These are phyloP conservation scores for Salix dunnii DNA, from an alignment of 345 rosid species.

Conservation along the genomic window DNA sequence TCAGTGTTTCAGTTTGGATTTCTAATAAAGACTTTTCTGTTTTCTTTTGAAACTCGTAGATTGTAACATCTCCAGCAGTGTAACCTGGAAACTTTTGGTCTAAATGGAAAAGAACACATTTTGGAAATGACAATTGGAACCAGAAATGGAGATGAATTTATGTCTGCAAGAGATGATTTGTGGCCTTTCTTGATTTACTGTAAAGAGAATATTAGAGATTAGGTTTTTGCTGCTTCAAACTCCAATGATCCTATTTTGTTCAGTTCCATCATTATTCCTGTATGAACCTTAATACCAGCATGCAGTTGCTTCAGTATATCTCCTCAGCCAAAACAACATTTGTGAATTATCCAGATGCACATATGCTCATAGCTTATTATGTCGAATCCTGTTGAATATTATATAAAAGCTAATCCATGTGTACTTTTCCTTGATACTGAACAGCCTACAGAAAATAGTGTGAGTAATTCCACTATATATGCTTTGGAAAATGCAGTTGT, in stretches of 20 bases:
- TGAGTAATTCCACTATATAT: conserved; percentile 10
- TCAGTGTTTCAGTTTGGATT: not conserved
- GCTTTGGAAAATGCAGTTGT: conserved; percentile 7
- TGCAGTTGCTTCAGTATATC: not conserved
- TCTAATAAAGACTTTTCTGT: not conserved
- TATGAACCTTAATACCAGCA: not conserved
- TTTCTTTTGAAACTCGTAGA: not conserved
- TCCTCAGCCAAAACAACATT: not conserved
- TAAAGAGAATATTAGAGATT: not conserved
- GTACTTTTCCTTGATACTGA: conserved; percentile 12
- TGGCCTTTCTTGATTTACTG: not conserved
- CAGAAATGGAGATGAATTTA: not conserved
- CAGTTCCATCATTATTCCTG: not conserved
- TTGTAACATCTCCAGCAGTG: not conserved
- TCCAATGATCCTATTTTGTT: not conserved
- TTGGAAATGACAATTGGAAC: not conserved
- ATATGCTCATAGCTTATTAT: not conserved
- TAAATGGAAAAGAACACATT: not conserved
- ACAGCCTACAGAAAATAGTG: conserved; percentile 36
- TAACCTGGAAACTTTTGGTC: not conserved
- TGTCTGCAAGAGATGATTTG: not conserved
- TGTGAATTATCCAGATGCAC: not conserved
- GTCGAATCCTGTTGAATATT: not conserved
- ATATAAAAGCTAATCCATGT: not conserved
- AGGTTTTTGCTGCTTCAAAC: not conserved